Base-by-base conservation (phyloP, 1,284 basidiomycete species). In the Neotropicomus parvogracilis region DNA sequence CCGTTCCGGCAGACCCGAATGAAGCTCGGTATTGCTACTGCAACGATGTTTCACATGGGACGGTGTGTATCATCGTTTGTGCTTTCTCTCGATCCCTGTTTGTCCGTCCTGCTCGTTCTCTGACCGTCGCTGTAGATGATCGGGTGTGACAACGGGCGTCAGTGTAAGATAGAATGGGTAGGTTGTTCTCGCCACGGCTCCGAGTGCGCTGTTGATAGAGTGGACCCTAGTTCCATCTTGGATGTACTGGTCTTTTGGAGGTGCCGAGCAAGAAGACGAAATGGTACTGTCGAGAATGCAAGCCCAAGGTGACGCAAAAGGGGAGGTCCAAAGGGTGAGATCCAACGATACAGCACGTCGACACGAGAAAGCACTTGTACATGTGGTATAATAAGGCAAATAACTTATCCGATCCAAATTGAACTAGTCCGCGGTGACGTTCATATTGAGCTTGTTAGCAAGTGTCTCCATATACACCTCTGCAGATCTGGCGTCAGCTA, bases 401-500 rank as follows among this genome's bases (percentile, higher is more conserved):
- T 58, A 50, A 62, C 19, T 64, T 48, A 55, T 35, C 44, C 32
- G 36, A n/a, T 4, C 12, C 5, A 1, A 33, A 32, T n/a, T 24
- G n/a, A 39, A 52, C 65, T 48, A 78, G 66, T 55, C 70, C 51
- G 66, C 55, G 9, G 54, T 44, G 67, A 83, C 77, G 46, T 75
- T 79, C 55, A 85, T 66, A 48, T 82, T 85, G 26, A 79, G 62
- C 53, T 79, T 77, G 64, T 85, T 85, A 4, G 85, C 83, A 14
- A 89, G 69, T 0, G 81, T 88, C 64, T 88, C 86, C 85, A 88
- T 88, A 57, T 88, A 89, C 2, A 88, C 76, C 63, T 88, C 86
- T 88, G 57, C 11, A 21, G 38, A 43, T 14, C 8, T 37, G 26
- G 43, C 10, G 13, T 62, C 29, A 53, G 42, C 39, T 2, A 32